phyloP scores from a whole-genome alignment of 2,329 filamentous ascomycete species.

The Laburnicola sp. region DNA sequence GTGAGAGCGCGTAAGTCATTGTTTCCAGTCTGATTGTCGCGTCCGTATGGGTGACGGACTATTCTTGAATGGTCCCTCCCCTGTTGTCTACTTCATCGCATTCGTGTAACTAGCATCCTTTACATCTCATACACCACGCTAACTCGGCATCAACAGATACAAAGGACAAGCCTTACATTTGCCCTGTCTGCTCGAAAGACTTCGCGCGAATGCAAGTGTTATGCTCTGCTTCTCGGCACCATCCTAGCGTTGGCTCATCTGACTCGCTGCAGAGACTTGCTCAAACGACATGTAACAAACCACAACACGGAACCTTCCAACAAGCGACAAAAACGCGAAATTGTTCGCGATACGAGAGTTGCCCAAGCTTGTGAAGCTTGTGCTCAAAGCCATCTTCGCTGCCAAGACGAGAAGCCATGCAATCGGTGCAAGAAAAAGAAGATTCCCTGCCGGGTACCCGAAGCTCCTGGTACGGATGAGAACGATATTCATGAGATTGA shows the following conservation, averaged over 20 bases:
- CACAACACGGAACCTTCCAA: neutral
- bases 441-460: constrained; percentile 37
- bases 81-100: too few species aligned
- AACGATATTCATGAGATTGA: constrained; percentile 25
- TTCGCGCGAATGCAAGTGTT: neutral
- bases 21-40: neutral
- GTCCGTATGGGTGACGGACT: neutral
- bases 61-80: too few species aligned
- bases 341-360: neutral
- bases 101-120: too few species aligned
- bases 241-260: neutral
- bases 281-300: neutral
- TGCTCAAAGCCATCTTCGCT: constrained; percentile 52
- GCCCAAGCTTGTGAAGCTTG: constrained; percentile 53
- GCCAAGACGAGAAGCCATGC: constrained; percentile 55
- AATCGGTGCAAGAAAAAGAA: constrained; percentile 51
- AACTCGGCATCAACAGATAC: neutral
- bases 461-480: neutral
- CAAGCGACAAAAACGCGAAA: neutral
- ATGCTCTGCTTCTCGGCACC: neutral
- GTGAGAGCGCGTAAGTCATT: neutral
- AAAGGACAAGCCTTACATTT: neutral
- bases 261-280: neutral
- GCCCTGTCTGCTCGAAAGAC: neutral
- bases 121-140: too few species aligned